A percentile compares a stretch with the other conserved stretches of the same genome.
Evolutionary conservation across 73 alveolate genomes (phyloP).

Genomic region (Tetrahymena borealis): DNA sequence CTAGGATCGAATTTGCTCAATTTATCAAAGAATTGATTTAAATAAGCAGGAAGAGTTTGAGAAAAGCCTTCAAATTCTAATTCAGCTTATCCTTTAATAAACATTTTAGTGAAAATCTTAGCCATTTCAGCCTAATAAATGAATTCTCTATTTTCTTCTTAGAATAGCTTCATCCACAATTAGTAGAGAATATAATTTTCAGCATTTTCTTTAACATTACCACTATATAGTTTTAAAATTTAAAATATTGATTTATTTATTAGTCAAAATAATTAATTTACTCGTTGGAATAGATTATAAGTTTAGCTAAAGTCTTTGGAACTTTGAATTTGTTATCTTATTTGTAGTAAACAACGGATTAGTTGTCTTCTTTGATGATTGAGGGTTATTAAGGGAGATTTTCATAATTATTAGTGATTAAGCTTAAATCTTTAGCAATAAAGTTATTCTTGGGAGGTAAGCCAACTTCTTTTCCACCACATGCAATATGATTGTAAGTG

Average conservation of each 20-base stretch:
- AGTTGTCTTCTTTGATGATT: background rate
- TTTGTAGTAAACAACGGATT: background rate
- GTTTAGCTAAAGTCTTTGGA: background rate
- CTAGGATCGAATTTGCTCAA: background rate
- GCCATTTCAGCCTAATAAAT: background rate
- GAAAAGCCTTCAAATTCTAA: background rate
- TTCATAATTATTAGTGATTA: background rate
- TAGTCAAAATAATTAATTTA: background rate
- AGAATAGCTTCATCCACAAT: background rate
- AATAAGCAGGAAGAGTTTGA: background rate
- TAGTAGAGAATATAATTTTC: background rate
- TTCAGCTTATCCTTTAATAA: background rate
- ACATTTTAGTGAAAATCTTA: background rate
- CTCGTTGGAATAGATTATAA: background rate
- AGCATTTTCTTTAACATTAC: background rate
- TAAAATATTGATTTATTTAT: no score
- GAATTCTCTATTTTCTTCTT: background rate
- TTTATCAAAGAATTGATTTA: background rate
- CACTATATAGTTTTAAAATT: no score
- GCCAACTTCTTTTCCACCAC: background rate
- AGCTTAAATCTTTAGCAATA: background rate
- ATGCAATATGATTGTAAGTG: background rate
- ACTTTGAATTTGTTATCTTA: background rate
- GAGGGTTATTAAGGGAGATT: background rate
- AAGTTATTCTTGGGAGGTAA: background rate